These are phyloP conservation scores for Triangularia setosa DNA, from an alignment of 2,329 filamentous ascomycete genomes.

Conservation along the genomic window DNA sequence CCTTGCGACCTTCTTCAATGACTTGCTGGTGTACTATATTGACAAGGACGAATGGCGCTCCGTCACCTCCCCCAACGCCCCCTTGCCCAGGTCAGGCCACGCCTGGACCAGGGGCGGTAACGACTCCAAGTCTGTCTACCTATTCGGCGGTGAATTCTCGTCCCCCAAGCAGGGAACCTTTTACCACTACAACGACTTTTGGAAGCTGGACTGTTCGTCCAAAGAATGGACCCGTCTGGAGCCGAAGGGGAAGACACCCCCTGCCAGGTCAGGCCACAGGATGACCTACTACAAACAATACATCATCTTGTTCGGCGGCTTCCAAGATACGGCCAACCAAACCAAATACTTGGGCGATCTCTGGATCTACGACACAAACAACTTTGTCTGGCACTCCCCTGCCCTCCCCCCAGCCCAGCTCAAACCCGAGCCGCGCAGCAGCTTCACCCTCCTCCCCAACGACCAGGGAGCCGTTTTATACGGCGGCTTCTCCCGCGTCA, in stretches of 20 bases:
- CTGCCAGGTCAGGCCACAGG: slow-evolving; percentile 83
- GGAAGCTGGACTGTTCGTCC: slow-evolving; percentile 77
- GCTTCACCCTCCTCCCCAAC: slow-evolving; percentile 87
- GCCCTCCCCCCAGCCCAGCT: slow-evolving; percentile 71
- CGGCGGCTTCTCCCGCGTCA: slow-evolving; percentile 90
- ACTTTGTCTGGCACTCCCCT: slow-evolving; percentile 79
- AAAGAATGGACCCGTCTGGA: slow-evolving; percentile 93
- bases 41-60: slow-evolving; percentile 86
- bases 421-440: slow-evolving; percentile 86
- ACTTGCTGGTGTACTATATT: slow-evolving; percentile 68
- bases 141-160: slow-evolving; percentile 96
- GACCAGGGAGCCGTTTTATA: slow-evolving; percentile 86
- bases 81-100: slow-evolving; percentile 85
- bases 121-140: slow-evolving; percentile 71
- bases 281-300: slow-evolving; percentile 98
- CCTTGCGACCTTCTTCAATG: slow-evolving; percentile 68
- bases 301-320: slow-evolving; percentile 91
- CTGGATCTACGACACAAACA: slow-evolving; percentile 91
- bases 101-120: slow-evolving; percentile 92
- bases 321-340: slow-evolving; percentile 92
- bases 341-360: slow-evolving; percentile 91
- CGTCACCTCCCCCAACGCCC: slow-evolving; percentile 86
- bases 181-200: slow-evolving; percentile 99
- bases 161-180: slow-evolving; percentile 97
- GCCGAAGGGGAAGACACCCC: slow-evolving; percentile 70